phyloP scores from a whole-genome alignment of 164 flowering plant species.

The Taxillus chinensis region DNA sequence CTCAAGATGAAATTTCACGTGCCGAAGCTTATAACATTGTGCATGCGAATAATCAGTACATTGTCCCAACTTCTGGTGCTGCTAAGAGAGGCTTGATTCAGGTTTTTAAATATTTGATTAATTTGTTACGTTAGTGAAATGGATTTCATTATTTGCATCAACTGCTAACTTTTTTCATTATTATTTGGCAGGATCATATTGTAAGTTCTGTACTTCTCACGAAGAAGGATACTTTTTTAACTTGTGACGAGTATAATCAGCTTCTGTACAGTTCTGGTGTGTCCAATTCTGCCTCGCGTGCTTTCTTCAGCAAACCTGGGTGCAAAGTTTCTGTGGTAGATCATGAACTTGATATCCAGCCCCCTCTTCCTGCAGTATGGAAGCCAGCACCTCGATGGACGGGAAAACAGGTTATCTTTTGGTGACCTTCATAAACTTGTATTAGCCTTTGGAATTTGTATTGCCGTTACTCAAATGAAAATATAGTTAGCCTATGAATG shows the following conservation, averaged over 20 bases:
- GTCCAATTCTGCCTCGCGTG: conserved; percentile 20
- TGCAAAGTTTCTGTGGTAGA: conserved; percentile 34
- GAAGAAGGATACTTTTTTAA: conserved; percentile 79
- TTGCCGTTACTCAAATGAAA: too few relatives aligned
- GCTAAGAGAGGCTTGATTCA: conserved; percentile 90
- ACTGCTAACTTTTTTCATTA: too few relatives aligned
- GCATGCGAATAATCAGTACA: conserved; percentile 90
- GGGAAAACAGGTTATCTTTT: conserved; percentile 71
- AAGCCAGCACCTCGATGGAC: conserved; percentile 89
- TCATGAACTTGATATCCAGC: conserved; percentile 43
- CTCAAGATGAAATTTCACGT: conserved; percentile 99
- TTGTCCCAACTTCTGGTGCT: conserved; percentile 88
- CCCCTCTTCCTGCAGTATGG: conserved; percentile 56
- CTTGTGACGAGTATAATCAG: conserved; percentile 52
- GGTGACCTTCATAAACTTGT: background rate
- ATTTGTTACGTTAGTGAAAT: background rate
- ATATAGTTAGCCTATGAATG: too few relatives aligned
- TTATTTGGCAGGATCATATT: conserved; percentile 65
- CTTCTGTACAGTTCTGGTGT: conserved; percentile 75
- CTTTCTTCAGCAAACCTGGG: conserved; percentile 23
- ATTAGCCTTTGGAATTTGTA: too few relatives aligned
- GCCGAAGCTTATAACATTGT: conserved; percentile 89
- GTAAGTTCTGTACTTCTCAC: conserved; percentile 80
- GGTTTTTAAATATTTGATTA: conserved; percentile 24
- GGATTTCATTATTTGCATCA: too few relatives aligned